Evolutionary conservation across 202 grass and related monocot species (phyloP).

Genomic region (Digitaria exilis): DNA sequence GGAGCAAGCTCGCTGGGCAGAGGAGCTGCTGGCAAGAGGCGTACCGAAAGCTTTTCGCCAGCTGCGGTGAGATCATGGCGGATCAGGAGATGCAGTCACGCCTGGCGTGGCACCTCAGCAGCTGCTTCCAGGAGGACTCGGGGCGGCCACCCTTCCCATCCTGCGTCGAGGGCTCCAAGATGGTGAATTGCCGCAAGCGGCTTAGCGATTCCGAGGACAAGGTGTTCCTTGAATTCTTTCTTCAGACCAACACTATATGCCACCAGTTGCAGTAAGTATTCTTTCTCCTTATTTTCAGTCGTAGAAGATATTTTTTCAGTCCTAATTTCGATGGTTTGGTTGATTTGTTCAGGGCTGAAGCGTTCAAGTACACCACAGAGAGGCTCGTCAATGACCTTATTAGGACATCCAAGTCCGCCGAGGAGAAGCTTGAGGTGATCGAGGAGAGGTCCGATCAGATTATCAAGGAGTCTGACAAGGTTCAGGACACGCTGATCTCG

Average conservation of each 20-base stretch:
- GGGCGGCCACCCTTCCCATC: too few species aligned
- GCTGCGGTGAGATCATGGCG: too few species aligned
- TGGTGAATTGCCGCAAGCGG: slow-evolving; percentile 45
- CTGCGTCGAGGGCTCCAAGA: too few species aligned
- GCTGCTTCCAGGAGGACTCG: too few species aligned
- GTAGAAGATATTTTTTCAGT: neutral
- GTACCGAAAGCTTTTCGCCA: too few species aligned
- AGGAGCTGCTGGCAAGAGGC: too few species aligned
- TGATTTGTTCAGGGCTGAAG: slow-evolving; percentile 46
- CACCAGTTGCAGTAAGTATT: slow-evolving; percentile 60
- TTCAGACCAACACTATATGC: slow-evolving; percentile 59
- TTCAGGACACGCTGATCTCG: slow-evolving; percentile 40
- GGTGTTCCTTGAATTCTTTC: slow-evolving; percentile 69
- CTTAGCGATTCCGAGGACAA: slow-evolving; percentile 54
- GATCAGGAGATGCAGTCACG: too few species aligned
- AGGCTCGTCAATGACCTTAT: slow-evolving; percentile 57
- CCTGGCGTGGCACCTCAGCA: too few species aligned
- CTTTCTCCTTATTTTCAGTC: neutral
- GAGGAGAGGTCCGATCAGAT: slow-evolving; percentile 44
- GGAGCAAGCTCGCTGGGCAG: too few species aligned
- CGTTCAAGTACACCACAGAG: slow-evolving; percentile 63
- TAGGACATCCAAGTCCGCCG: slow-evolving; percentile 36
- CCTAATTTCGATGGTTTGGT: neutral
- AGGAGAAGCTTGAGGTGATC: slow-evolving; percentile 50
- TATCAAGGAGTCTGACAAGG: slow-evolving; percentile 31